These are phyloP conservation scores for Capsicum baccatum DNA, from an alignment of 257 asterid genomes.

Conservation along the genomic window DNA sequence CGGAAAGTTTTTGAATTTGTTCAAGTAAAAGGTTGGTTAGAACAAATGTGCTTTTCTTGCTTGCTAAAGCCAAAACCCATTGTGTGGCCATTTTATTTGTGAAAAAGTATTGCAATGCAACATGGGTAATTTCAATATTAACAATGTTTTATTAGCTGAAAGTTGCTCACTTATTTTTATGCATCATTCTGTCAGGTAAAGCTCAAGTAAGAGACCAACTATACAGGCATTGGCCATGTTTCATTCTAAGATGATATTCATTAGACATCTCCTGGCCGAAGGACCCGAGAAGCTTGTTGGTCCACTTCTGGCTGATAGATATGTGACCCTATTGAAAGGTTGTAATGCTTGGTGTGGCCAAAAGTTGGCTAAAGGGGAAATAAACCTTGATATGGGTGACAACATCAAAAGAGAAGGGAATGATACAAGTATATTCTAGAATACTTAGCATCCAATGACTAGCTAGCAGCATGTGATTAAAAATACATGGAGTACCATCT, in stretches of 20 bases:
- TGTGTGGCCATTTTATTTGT: too few relatives aligned
- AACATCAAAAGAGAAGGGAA: slow-evolving; percentile 91
- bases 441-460: background rate
- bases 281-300: slow-evolving; percentile 95
- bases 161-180: too few relatives aligned
- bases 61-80: too few relatives aligned
- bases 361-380: slow-evolving; percentile 80
- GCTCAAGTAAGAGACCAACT: too few relatives aligned
- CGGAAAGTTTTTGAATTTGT: too few relatives aligned
- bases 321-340: slow-evolving; percentile 83
- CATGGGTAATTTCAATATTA: too few relatives aligned
- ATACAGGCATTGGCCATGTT: too few relatives aligned
- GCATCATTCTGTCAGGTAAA: too few relatives aligned
- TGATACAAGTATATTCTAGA: slow-evolving; percentile 68
- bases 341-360: slow-evolving; percentile 95
- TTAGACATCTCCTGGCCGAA: slow-evolving; percentile 78
- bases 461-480: background rate
- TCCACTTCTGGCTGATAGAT: slow-evolving; percentile 86
- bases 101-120: too few relatives aligned
- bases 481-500: background rate
- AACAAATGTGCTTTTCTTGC: too few relatives aligned
- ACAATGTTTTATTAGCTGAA: too few relatives aligned
- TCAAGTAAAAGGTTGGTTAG: too few relatives aligned
- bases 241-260: slow-evolving; percentile 79
- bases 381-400: slow-evolving; percentile 83